Conservation (phyloP, 495 filamentous ascomycete genomes). For the Delitschia confertaspora region DNA sequence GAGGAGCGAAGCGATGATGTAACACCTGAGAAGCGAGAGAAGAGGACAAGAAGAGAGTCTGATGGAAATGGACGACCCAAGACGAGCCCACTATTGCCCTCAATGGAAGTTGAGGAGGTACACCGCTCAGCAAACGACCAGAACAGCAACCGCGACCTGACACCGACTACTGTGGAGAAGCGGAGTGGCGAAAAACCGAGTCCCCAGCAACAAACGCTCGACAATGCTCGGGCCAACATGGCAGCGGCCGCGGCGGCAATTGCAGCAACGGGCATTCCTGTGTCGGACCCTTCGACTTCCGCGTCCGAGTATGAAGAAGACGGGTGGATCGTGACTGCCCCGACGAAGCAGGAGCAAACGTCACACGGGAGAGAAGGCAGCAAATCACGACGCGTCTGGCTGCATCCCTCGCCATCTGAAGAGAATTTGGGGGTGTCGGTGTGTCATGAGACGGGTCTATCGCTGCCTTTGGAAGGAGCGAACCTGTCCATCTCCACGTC, state of each 20-base stretch:
- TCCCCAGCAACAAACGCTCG: conserved; percentile 6
- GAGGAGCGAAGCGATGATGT: conserved; percentile 30
- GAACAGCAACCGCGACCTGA: conserved; percentile 7
- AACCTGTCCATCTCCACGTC: too few species aligned
- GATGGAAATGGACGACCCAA: conserved; percentile 17
- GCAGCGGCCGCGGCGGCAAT: too few species aligned
- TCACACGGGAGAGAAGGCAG: conserved; percentile 10
- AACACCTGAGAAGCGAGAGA: conserved; percentile 20
- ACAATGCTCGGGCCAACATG: too few species aligned
- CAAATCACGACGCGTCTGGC: conserved; percentile 30
- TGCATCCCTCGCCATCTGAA: conserved; percentile 37
- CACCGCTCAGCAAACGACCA: too few species aligned
- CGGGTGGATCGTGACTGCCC: conserved; percentile 28
- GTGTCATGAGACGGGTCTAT: conserved; percentile 33
- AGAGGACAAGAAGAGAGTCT: conserved; percentile 1
- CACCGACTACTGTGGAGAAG: conserved; percentile 12
- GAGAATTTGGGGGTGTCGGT: conserved; percentile 35
- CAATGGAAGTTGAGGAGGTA: too few species aligned
- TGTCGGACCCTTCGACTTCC: conserved; percentile 12
- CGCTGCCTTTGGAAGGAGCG: conserved; percentile 38
- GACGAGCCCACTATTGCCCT: conserved; percentile 17
- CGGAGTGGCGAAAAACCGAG: conserved; percentile 10
- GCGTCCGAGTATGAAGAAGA: conserved; percentile 24
- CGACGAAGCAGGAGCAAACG: conserved; percentile 10
- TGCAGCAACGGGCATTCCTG: too few species aligned